Base-by-base conservation (phyloP, 2,329 filamentous ascomycete genomes). In the Venturia asperata region DNA sequence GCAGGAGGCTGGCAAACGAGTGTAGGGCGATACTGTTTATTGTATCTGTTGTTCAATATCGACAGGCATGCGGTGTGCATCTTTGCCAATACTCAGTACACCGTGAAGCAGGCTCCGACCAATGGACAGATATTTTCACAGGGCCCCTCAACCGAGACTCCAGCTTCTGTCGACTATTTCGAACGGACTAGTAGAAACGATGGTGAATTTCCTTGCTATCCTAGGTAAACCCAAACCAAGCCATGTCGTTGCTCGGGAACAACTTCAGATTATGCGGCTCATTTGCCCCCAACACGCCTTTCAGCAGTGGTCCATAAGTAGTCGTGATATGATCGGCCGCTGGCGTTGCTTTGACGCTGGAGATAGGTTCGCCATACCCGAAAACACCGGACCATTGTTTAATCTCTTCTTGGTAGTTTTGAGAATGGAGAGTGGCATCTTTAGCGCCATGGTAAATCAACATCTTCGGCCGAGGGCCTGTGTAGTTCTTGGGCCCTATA, bases 401-500 rank as follows among this genome's bases (percentile, higher is more conserved):
- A 5, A 66, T 49, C 24, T 47, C 42, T 49, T 66, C 65, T n/a
- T 61, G 30, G 19, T 49, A 66, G 41, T 66, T 66, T 21, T 30
- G 45, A n/a, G 56, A 43, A n/a, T 39, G 1, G 34, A 66, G 3
- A 11, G 34, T 10, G 10, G 49, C 68, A 63, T 78, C 76, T n/a
- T 67, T 69, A 15, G 70, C 71, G 19, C 76, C 76, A 56, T 77
- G 76, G 66, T 69, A 76, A 13, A 74, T 74, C 66, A 72, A 69
- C 70, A 78, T 70, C 39, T 72, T 70, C 1, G 76, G 74, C 27
- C 74, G 72, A 4, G 67, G 63, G n/a, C 75, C 76, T 1, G 37
- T 71, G 63, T 75, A 78, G 1, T 72, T 72, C 17, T 34, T 37
- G 3, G 75, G 74, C 66, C 75, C 76, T 64, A 72, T 72, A n/a